Base-by-base conservation (phyloP, 441 rosid species). In the Pelargonium cotyledonis region DNA sequence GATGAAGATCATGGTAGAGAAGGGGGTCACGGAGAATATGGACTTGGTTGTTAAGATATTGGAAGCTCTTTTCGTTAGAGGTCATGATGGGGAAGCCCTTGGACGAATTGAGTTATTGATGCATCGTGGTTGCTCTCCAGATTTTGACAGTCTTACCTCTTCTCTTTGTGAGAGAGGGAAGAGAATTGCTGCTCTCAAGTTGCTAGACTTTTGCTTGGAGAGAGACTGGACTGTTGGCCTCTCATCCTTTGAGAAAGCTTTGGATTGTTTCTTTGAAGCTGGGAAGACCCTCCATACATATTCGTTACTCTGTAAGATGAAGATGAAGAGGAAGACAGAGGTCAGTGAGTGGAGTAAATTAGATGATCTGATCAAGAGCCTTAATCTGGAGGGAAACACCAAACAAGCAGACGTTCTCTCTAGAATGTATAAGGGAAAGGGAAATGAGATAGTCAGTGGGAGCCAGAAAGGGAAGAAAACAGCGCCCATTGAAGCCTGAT, bases 221-320 rank as follows among this genome's bases (percentile, higher is more conserved):
- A 85, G 95, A 69, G 91, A 90, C 70, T 83, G 80, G 35, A 78
- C 53, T 40, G 65, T 93, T 5, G 88, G 85, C 3, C 76, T 86
- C 65, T 74, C 90, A 4, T 88, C 89, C 86, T 90, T 84, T 11
- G 95, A 92, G 57, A 90, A 89, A 79, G 97, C 88, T 69, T 79
- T 90, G 86, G 97, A 90, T 80, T 86, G 91, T 61, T 94, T 90
- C 68, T 77, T 93, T 29, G 82, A 82, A 19, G 85, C 86, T 0
- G 98, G 98, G 57, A 93, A 93, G 84, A 93, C 98, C 47, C 84
- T 91, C 49, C 89, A 88, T 75, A 91, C 98, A n/a, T 91, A 88
- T 82, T 90, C 98, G 0, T 79, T 91, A 69, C 74, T 93, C 76
- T 86, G 88, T 81, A 93, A 93, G 80, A 83, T 91, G 66, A 72